A percentile compares a stretch with the other conserved stretches of the same genome.
Conservation (phyloP, 2,329 filamentous ascomycete genomes). For the Xylaria sp. region DNA sequence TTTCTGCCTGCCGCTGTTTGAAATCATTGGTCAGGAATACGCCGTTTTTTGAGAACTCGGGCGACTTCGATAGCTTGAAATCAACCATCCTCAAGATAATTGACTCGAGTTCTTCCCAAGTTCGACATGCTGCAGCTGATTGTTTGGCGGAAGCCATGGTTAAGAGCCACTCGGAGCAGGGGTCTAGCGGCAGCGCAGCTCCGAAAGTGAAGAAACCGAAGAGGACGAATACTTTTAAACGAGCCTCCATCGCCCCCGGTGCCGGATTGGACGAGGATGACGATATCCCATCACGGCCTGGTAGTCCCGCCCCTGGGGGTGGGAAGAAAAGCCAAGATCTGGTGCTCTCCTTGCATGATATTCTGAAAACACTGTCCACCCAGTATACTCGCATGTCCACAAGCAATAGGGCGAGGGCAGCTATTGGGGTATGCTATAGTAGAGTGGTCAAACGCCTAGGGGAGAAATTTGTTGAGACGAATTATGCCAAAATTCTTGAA, state of each 20-base stretch:
- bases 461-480: constrained; percentile 82
- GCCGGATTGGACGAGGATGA: constrained; percentile 80
- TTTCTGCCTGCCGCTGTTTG: constrained; percentile 82
- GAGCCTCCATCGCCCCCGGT: constrained; percentile 68
- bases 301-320: constrained; percentile 73
- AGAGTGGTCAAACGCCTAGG: constrained; percentile 82
- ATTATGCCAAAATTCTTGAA: constrained; percentile 83
- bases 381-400: constrained; percentile 85
- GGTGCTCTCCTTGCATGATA: constrained; percentile 78
- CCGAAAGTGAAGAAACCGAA: constrained; percentile 75
- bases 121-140: constrained; percentile 87
- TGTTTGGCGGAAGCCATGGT: constrained; percentile 86
- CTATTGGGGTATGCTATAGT: constrained; percentile 87
- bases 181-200: constrained; percentile 57
- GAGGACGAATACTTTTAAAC: constrained; percentile 62
- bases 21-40: constrained; percentile 78
- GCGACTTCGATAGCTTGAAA: constrained; percentile 91
- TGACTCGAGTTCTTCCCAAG: constrained; percentile 78
- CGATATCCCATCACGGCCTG: constrained; percentile 69
- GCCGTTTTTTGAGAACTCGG: constrained; percentile 84
- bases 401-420: constrained; percentile 82
- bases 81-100: constrained; percentile 85
- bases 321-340: constrained; percentile 79
- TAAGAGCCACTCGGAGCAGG: constrained; percentile 78
- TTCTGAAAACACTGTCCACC: constrained; percentile 80